Percentiles rank a stretch among this genome's conserved stretches.
These are phyloP conservation scores for Obelidium mucronatum DNA, from an alignment of 192 early-diverging fungal genomes.

Conservation along the genomic window DNA sequence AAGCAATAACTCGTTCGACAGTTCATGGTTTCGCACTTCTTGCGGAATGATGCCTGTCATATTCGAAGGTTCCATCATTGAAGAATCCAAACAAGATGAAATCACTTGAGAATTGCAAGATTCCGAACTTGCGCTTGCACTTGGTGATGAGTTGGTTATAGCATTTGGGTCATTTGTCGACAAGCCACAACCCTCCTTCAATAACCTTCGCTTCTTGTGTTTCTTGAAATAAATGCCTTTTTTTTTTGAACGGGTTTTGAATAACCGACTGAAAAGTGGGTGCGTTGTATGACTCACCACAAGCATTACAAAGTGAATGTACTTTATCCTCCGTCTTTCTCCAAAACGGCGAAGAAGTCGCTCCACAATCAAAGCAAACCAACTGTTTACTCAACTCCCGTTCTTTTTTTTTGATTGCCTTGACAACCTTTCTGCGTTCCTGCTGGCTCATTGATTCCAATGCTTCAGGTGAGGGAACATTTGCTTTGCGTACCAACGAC, in stretches of 20 bases:
- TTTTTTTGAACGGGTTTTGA: background rate
- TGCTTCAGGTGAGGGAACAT: background rate
- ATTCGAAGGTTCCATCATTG: too few species aligned
- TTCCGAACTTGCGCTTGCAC: too few species aligned
- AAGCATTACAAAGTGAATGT: slow-evolving; percentile 84
- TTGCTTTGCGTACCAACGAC: background rate
- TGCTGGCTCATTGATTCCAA: background rate
- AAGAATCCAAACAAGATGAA: too few species aligned
- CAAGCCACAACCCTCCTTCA: background rate
- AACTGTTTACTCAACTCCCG: slow-evolving; percentile 37
- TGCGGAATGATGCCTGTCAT: too few species aligned
- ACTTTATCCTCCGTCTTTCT: slow-evolving; percentile 71
- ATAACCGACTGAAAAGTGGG: background rate
- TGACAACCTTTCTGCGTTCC: background rate
- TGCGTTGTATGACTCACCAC: slow-evolving; percentile 54
- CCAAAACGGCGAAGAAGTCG: slow-evolving; percentile 81
- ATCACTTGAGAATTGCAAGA: background rate
- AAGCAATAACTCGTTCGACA: too few species aligned
- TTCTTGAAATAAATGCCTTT: slow-evolving; percentile 23
- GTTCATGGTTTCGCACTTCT: too few species aligned
- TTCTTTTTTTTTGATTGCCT: slow-evolving; percentile 39
- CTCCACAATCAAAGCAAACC: slow-evolving; percentile 77
- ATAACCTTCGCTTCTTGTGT: background rate
- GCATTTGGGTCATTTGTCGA: background rate
- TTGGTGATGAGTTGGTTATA: too few species aligned